phyloP scores from a whole-genome alignment of 257 asterid species.

The Gentiana straminea region DNA sequence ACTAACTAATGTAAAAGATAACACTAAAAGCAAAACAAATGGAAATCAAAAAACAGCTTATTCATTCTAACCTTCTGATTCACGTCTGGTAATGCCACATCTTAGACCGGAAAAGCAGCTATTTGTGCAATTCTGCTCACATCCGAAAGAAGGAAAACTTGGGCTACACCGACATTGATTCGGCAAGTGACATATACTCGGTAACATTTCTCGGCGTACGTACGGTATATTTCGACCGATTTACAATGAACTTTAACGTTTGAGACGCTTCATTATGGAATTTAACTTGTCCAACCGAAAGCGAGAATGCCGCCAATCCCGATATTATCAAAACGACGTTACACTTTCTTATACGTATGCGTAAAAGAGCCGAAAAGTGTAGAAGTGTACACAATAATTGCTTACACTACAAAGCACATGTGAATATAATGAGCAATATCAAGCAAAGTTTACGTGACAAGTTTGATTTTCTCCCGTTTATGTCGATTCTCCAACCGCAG shows the following conservation, averaged over 20 bases:
- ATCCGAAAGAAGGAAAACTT: conserved; percentile 79
- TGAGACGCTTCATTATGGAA: conserved; percentile 69
- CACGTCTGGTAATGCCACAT: too few species aligned
- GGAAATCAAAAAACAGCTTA: too few species aligned
- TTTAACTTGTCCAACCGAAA: conserved; percentile 78
- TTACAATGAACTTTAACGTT: conserved; percentile 73
- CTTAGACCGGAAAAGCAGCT: too few species aligned
- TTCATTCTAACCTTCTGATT: too few species aligned
- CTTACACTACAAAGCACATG: conserved; percentile 79
- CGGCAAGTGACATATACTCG: conserved; percentile 59
- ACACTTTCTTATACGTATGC: background rate
- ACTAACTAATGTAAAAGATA: too few species aligned
- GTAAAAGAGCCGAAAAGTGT: too few species aligned
- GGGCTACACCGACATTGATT: conserved; percentile 80
- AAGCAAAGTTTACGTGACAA: conserved; percentile 60
- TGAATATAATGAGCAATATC: conserved; percentile 54
- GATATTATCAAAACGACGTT: conserved; percentile 17
- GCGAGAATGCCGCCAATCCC: conserved; percentile 87
- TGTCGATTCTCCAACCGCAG: too few species aligned
- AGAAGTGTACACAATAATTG: background rate
- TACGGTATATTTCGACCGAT: conserved; percentile 87
- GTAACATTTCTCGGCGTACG: conserved; percentile 82
- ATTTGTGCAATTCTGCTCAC: too few species aligned
- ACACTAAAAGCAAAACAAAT: too few species aligned
- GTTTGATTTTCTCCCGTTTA: conserved; percentile 36